Evolutionary conservation across 2,329 filamentous ascomycete genomes (phyloP).

Genomic region (Cryoendolithus antarcticus): DNA sequence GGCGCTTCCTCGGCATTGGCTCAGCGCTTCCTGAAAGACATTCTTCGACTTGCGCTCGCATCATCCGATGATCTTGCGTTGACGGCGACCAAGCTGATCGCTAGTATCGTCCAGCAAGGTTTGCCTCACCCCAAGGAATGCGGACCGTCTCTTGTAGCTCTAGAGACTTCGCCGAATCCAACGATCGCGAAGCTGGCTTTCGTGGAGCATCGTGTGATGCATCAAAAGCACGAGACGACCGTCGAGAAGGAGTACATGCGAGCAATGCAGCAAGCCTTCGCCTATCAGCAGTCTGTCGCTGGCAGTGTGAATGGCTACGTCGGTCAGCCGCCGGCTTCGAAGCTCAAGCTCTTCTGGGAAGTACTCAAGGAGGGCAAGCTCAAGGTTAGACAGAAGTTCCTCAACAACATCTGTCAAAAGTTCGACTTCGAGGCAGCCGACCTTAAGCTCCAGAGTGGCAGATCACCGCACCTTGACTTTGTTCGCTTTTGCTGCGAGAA

Average conservation of each 20-base stretch:
- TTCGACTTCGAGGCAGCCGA: slow-evolving; percentile 72
- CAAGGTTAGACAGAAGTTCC: slow-evolving; percentile 78
- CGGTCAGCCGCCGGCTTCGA: slow-evolving; percentile 46
- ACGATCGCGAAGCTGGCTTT: slow-evolving; percentile 73
- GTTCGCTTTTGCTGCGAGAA: slow-evolving; percentile 84
- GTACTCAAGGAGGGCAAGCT: slow-evolving; percentile 83
- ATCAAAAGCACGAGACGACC: slow-evolving; percentile 87
- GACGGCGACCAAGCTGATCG: slow-evolving; percentile 75
- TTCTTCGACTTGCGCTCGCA: slow-evolving; percentile 69
- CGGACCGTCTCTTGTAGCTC: slow-evolving; percentile 73
- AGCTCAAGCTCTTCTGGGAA: slow-evolving; percentile 76
- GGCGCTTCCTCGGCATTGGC: slow-evolving; percentile 80
- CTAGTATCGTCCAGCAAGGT: slow-evolving; percentile 89
- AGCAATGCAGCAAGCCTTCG: slow-evolving; percentile 73
- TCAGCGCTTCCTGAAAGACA: slow-evolving; percentile 69
- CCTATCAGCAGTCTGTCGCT: slow-evolving; percentile 74
- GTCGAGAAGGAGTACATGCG: slow-evolving; percentile 91
- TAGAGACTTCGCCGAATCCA: slow-evolving; percentile 74
- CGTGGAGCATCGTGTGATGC: slow-evolving; percentile 68
- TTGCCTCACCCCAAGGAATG: slow-evolving; percentile 91
- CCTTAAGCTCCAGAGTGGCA: slow-evolving; percentile 46
- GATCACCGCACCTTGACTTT: slow-evolving; percentile 59
- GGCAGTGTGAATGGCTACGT: slow-evolving; percentile 63
- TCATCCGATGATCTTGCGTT: slow-evolving; percentile 71
- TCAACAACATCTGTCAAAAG: slow-evolving; percentile 65